Percentiles rank a stretch among this genome's conserved stretches.
These are phyloP conservation scores for Aspergillus luchuensis DNA, from an alignment of 2,329 filamentous ascomycete genomes.

Conservation along the genomic window DNA sequence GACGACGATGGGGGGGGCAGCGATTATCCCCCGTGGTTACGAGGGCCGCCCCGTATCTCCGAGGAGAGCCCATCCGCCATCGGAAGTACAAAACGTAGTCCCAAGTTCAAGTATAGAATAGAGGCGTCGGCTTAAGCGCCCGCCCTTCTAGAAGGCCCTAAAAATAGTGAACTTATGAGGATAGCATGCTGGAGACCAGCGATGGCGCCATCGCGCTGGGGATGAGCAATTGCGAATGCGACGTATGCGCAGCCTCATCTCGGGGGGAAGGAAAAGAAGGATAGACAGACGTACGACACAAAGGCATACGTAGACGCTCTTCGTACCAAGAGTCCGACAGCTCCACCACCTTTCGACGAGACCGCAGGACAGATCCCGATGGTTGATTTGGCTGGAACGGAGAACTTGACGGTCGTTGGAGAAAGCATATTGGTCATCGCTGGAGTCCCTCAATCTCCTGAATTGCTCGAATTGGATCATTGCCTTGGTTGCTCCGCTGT, in stretches of 20 bases:
- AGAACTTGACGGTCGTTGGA: background rate
- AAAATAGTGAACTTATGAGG: background rate
- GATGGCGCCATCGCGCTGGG: constrained; percentile 3
- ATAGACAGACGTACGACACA: background rate
- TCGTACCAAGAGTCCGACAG: constrained; percentile 10
- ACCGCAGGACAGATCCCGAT: constrained; percentile 5
- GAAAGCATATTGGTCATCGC: background rate
- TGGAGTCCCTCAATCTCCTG: constrained; percentile 11
- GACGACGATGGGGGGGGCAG: constrained; percentile 4
- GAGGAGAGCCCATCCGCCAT: background rate
- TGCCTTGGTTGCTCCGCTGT: background rate
- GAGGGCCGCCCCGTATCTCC: background rate
- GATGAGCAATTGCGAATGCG: background rate
- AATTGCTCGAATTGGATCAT: constrained; percentile 8
- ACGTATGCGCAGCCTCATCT: background rate
- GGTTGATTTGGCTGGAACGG: constrained; percentile 15
- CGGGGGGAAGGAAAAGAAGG: background rate
- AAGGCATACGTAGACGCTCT: constrained; percentile 19
- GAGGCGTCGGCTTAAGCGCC: background rate
- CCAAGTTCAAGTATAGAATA: background rate
- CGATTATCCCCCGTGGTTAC: background rate
- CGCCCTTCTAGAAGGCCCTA: constrained; percentile 6
- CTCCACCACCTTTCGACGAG: constrained; percentile 20
- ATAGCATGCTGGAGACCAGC: background rate
- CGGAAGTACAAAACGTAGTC: too few species aligned